These are phyloP conservation scores for Fusarium nurragi DNA, from an alignment of 2,329 filamentous ascomycete genomes.

Conservation along the genomic window DNA sequence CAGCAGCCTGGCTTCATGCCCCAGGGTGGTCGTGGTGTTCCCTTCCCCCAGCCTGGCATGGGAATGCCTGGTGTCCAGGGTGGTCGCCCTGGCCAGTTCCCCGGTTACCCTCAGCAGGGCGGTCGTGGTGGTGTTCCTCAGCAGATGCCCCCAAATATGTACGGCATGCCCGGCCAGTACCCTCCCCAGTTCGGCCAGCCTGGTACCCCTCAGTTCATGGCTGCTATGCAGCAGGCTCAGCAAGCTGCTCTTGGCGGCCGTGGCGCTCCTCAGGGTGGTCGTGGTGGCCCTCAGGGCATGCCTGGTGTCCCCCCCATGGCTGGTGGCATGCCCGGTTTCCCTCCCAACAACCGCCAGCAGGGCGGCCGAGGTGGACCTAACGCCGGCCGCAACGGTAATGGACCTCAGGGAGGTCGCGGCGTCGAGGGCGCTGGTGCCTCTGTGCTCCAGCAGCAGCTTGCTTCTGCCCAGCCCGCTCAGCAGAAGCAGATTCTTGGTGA, in stretches of 20 bases:
- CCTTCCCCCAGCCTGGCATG: slow-evolving; percentile 72
- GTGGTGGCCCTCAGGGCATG: slow-evolving; percentile 68
- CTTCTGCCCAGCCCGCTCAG: slow-evolving; percentile 70
- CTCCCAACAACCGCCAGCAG: slow-evolving; percentile 65
- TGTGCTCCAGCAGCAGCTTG: slow-evolving; percentile 67
- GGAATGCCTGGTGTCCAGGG: slow-evolving; percentile 77
- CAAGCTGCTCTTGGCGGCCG: slow-evolving; percentile 70
- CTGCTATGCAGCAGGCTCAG: slow-evolving; percentile 83
- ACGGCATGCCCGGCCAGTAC: slow-evolving; percentile 81
- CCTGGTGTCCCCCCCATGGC: slow-evolving; percentile 75
- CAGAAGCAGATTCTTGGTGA: slow-evolving; percentile 99
- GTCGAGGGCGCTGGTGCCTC: slow-evolving; percentile 45
- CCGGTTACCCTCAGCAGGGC: slow-evolving; percentile 84
- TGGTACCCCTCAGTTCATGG: slow-evolving; percentile 80
- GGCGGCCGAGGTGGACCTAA: slow-evolving; percentile 58
- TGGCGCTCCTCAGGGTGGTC: slow-evolving; percentile 72
- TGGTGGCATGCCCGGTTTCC: slow-evolving; percentile 65
- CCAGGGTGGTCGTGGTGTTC: slow-evolving; percentile 71
- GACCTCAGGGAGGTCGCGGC: slow-evolving; percentile 60
- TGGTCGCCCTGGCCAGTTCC: slow-evolving; percentile 87
- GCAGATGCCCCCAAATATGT: slow-evolving; percentile 88
- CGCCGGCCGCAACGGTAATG: slow-evolving; percentile 56
- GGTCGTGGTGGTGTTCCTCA: slow-evolving; percentile 88
- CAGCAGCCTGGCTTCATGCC: slow-evolving; percentile 78
- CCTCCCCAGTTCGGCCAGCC: slow-evolving; percentile 84